Evolutionary conservation across 1,139 yeast species (phyloP).

Genomic region (Yamadazyma oceani): DNA sequence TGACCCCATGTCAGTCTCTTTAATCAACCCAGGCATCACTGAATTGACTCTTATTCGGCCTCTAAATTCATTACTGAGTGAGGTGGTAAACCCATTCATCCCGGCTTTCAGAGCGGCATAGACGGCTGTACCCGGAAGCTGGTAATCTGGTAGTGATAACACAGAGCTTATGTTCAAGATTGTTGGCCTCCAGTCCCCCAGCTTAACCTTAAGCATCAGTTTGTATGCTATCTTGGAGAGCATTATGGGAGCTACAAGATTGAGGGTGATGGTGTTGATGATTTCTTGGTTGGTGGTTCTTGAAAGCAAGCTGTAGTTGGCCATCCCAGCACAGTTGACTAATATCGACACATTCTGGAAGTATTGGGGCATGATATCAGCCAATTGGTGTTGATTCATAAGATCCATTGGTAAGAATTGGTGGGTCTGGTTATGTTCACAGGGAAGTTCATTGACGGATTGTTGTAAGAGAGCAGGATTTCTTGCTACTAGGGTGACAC

Average conservation of each 20-base stretch:
- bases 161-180: slow-evolving; percentile 74
- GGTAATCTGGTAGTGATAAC: slow-evolving; percentile 47
- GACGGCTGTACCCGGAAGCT: slow-evolving; percentile 62
- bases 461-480: slow-evolving; percentile 36
- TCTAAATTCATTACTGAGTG: slow-evolving; percentile 64
- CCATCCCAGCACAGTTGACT: slow-evolving; percentile 80
- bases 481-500: slow-evolving; percentile 62
- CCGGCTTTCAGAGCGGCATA: slow-evolving; percentile 87
- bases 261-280: slow-evolving; percentile 51
- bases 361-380: slow-evolving; percentile 7
- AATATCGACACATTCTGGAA: slow-evolving; percentile 38
- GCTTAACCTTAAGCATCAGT: slow-evolving; percentile 45
- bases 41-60: slow-evolving; percentile 58
- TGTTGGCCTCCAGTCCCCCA: slow-evolving; percentile 21
- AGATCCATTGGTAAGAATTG: slow-evolving; percentile 54
- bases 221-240: slow-evolving; percentile 46
- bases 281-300: slow-evolving; percentile 46
- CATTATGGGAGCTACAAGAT: slow-evolving; percentile 66
- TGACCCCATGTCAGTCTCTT: slow-evolving; percentile 71
- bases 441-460: slow-evolving; percentile 36
- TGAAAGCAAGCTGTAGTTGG: slow-evolving; percentile 59
- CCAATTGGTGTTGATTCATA: slow-evolving; percentile 4
- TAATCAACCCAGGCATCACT: slow-evolving; percentile 70
- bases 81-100: slow-evolving; percentile 60
- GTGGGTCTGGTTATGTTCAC: slow-evolving; percentile 41